Conservation (phyloP, 1,284 basidiomycete species). For the Chiua sp. region DNA sequence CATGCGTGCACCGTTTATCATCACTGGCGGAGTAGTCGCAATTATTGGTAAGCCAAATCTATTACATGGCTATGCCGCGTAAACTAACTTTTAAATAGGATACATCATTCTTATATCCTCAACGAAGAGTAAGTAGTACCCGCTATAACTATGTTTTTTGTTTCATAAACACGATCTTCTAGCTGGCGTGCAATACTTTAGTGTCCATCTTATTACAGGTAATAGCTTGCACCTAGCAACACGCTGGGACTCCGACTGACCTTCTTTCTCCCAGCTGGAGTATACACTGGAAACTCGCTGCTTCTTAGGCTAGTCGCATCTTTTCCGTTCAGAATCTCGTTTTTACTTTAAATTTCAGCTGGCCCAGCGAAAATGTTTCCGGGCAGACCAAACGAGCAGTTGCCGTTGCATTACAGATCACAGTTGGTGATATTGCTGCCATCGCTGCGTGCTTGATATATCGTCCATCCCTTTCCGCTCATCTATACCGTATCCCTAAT, state of each 20-base stretch:
- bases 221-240: neutral
- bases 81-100: slow-evolving; percentile 42
- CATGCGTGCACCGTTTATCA: slow-evolving; percentile 62
- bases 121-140: slow-evolving; percentile 44
- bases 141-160: neutral
- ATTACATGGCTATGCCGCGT: neutral
- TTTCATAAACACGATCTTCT: slow-evolving; percentile 8
- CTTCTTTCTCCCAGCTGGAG: slow-evolving; percentile 43
- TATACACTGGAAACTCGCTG: slow-evolving; percentile 66
- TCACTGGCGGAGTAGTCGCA: slow-evolving; percentile 53
- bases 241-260: neutral
- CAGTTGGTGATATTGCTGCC: slow-evolving; percentile 68
- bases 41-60: slow-evolving; percentile 52
- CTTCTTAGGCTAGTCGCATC: slow-evolving; percentile 45
- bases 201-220: slow-evolving; percentile 60
- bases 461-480: slow-evolving; percentile 49
- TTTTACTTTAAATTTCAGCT: slow-evolving; percentile 38
- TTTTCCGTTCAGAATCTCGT: slow-evolving; percentile 5
- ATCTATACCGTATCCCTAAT: slow-evolving; percentile 63
- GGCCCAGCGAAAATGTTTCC: slow-evolving; percentile 76
- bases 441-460: slow-evolving; percentile 63
- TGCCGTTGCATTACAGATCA: slow-evolving; percentile 70
- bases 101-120: slow-evolving; percentile 67
- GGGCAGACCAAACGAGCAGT: slow-evolving; percentile 74
- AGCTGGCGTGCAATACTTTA: slow-evolving; percentile 64